Evolutionary conservation across 441 rosid genomes (phyloP).

Genomic region (Erodium texanum): DNA sequence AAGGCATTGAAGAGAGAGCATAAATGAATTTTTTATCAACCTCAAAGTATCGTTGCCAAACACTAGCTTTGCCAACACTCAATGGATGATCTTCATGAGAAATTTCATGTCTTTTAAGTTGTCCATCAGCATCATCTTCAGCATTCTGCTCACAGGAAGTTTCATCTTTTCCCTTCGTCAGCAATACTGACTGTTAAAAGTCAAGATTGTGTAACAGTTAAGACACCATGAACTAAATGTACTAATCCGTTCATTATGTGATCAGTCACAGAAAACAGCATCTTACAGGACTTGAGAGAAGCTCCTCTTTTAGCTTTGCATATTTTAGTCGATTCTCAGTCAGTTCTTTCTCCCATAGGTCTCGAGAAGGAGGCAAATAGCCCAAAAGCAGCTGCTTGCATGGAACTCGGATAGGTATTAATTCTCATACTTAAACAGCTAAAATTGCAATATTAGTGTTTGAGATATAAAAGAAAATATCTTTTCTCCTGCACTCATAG

Average conservation of each 20-base stretch:
- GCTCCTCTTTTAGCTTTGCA: constrained; percentile 51
- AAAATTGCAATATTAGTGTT: not conserved
- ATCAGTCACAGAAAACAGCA: constrained; percentile 12
- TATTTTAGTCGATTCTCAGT: constrained; percentile 44
- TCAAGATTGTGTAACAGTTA: constrained; percentile 21
- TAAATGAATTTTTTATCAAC: constrained; percentile 33
- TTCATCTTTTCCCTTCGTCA: constrained; percentile 26
- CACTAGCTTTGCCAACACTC: constrained; percentile 49
- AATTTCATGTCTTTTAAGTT: constrained; percentile 41
- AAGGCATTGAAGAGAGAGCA: constrained; percentile 11
- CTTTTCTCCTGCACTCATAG: not conserved
- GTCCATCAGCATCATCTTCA: constrained; percentile 38
- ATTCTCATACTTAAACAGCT: not conserved
- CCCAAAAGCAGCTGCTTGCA: constrained; percentile 48
- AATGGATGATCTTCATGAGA: constrained; percentile 74
- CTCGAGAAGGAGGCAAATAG: constrained; percentile 51
- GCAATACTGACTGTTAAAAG: constrained; percentile 47
- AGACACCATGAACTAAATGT: constrained; percentile 11
- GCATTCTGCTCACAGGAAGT: constrained; percentile 23
- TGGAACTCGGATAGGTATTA: not conserved
- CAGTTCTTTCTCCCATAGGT: constrained; percentile 55
- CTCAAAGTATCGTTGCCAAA: constrained; percentile 59
- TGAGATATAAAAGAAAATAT: not conserved
- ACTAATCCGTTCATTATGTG: not conserved
- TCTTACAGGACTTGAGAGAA: constrained; percentile 61